Percentiles rank a stretch among this genome's conserved stretches.
phyloP scores from a whole-genome alignment of 2,329 filamentous ascomycete species.

The Clarireedia monteithiana region DNA sequence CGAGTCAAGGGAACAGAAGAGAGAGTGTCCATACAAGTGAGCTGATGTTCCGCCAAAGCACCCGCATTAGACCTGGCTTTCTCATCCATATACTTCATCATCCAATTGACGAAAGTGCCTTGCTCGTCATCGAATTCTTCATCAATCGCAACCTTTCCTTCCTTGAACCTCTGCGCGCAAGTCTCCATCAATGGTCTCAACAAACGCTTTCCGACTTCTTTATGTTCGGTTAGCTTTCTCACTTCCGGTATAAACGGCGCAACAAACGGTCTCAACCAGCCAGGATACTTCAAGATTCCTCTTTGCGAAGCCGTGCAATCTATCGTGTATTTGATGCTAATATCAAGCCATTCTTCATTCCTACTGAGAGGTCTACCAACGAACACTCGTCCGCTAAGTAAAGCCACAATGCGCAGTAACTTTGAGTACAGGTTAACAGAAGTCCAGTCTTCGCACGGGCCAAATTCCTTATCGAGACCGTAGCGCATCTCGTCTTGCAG shows the following conservation, averaged over 20 bases:
- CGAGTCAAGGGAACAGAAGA: background rate
- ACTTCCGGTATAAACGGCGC: background rate
- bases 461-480: slow-evolving; percentile 18
- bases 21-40: background rate
- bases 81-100: slow-evolving; percentile 3
- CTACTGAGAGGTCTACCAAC: background rate
- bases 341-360: background rate
- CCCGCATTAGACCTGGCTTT: background rate
- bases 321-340: background rate
- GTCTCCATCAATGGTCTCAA: background rate
- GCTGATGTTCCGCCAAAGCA: background rate
- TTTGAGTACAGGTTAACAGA: background rate
- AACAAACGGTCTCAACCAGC: background rate
- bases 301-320: background rate
- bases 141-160: background rate
- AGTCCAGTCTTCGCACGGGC: slow-evolving; percentile 20
- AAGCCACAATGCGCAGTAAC: background rate
- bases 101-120: background rate
- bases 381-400: slow-evolving; percentile 4
- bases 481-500: slow-evolving; percentile 23
- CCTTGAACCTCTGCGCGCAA: background rate
- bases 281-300: background rate
- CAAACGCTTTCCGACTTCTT: background rate
- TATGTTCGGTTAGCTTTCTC: background rate
- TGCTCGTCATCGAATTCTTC: background rate